Evolutionary conservation across 306 rosid genomes (phyloP).

Genomic region (Mucuna pruriens): DNA sequence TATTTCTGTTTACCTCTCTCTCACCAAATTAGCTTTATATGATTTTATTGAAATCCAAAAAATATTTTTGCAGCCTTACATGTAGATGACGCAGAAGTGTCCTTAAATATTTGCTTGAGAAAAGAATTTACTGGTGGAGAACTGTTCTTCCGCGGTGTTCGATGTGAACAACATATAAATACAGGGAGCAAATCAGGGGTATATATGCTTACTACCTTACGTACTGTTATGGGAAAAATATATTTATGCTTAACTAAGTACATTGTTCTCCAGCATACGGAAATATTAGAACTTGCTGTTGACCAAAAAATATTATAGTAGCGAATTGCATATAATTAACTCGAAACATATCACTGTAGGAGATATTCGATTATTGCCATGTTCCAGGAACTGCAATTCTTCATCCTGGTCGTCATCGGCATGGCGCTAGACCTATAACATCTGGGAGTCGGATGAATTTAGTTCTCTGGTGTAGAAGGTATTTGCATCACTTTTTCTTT

Average conservation of each 20-base stretch:
- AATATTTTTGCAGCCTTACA: slow-evolving; percentile 66
- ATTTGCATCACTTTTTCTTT: slow-evolving; percentile 28
- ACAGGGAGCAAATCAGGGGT: slow-evolving; percentile 71
- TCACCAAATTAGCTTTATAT: neutral
- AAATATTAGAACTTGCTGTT: too few relatives aligned
- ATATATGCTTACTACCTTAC: slow-evolving; percentile 28
- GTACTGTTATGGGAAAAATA: slow-evolving; percentile 13
- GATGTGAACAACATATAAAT: slow-evolving; percentile 87
- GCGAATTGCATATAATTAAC: too few relatives aligned
- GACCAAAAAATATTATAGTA: too few relatives aligned
- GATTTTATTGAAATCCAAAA: neutral
- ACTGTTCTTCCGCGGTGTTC: slow-evolving; percentile 83
- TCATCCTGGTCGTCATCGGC: slow-evolving; percentile 91
- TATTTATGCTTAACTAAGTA: too few relatives aligned
- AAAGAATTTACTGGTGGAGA: slow-evolving; percentile 83
- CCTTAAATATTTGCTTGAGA: slow-evolving; percentile 89
- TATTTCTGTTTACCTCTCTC: slow-evolving; percentile 5
- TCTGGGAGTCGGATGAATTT: slow-evolving; percentile 79
- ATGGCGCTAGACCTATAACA: slow-evolving; percentile 95
- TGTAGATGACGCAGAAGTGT: slow-evolving; percentile 48
- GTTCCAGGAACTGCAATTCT: slow-evolving; percentile 82
- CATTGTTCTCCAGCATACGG: too few relatives aligned
- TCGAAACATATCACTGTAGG: neutral
- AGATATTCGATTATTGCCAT: slow-evolving; percentile 56
- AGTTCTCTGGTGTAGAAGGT: slow-evolving; percentile 96